Base-by-base conservation (phyloP, 768 basidiomycete genomes). In the Boletus reticuloceps region DNA sequence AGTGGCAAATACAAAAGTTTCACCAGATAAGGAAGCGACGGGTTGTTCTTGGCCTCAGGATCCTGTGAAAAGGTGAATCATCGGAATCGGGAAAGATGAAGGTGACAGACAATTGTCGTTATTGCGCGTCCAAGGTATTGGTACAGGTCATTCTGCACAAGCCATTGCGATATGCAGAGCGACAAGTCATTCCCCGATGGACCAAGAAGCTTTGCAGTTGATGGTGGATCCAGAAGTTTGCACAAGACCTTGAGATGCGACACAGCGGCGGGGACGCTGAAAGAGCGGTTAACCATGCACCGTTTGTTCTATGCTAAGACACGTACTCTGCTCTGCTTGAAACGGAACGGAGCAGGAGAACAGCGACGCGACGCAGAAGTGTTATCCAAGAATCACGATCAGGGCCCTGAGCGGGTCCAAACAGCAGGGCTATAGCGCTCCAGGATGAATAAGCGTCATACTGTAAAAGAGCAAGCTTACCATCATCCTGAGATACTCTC, bases 311-410 rank as follows among this genome's bases (percentile, higher is more conserved):
- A 16, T 38, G 10, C 8, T n/a, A 8, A 27, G 32, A 16, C 17
- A 74, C 84, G 60, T 59, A 88, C 88, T 69, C 67, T 32, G 84
- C 78, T 12, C 68, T 60, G 4, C 60, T 69, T 1, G 87, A 77
- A 1, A 84, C 68, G 0, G 83, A 82, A 39, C 66, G 68, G 25
- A 91, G 72, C 0, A 91, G 69, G 19, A 83, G 64, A 17, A 82
- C 43, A 9, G 76, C 65, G 0, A 76, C 67, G 58, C 78, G 80
- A 22, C 77, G 74, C 8, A 89, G 72, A 16, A 91, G 77, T 4
- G 82, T 76, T n/a, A 82, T 59, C 87, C 87, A 90, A 56, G 80
- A 84, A 9, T 68, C 65, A 19, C 67, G 56, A 56, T 80, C 69
- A 4, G 70, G 61, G 12, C 76, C 74, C 12, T 51, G 59, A 7